phyloP scores from a whole-genome alignment of 1,139 yeast genomes.

The Zygosaccharomyces pseudobailii region DNA sequence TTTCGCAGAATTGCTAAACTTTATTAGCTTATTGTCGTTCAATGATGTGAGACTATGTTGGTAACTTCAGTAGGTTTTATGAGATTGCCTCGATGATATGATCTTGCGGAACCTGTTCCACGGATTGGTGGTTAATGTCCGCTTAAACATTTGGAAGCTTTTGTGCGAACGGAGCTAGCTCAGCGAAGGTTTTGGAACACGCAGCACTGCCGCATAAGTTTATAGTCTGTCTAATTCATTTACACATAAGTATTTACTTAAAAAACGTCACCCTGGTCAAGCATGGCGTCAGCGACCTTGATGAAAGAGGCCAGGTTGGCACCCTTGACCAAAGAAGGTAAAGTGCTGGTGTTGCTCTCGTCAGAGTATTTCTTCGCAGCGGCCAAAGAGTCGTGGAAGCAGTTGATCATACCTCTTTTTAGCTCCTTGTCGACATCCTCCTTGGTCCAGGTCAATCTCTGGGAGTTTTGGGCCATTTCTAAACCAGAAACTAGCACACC shows the following conservation, averaged over 20 bases:
- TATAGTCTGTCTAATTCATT: background rate
- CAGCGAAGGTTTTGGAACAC: background rate
- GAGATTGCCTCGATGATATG: background rate
- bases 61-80: background rate
- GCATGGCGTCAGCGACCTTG: conserved; percentile 98
- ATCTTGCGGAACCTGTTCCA: too few species aligned
- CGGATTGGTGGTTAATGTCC: background rate
- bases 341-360: conserved; percentile 48
- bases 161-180: background rate
- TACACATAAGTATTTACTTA: conserved; percentile 12
- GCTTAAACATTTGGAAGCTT: background rate
- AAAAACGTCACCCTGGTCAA: conserved; percentile 88
- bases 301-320: conserved; percentile 99
- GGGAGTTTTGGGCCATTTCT: conserved; percentile 99
- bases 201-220: background rate
- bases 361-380: conserved; percentile 79
- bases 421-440: conserved; percentile 87
- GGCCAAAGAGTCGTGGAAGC: conserved; percentile 88
- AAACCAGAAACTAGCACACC: conserved; percentile 99
- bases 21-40: background rate
- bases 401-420: conserved; percentile 85
- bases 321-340: conserved; percentile 96
- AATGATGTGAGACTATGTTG: background rate
- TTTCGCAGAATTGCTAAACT: background rate
- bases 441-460: conserved; percentile 79